Evolutionary conservation across 2,329 filamentous ascomycete genomes (phyloP), one percentile per base, ranked within the genome.

Genomic region (Phialophora macrospora): DNA sequence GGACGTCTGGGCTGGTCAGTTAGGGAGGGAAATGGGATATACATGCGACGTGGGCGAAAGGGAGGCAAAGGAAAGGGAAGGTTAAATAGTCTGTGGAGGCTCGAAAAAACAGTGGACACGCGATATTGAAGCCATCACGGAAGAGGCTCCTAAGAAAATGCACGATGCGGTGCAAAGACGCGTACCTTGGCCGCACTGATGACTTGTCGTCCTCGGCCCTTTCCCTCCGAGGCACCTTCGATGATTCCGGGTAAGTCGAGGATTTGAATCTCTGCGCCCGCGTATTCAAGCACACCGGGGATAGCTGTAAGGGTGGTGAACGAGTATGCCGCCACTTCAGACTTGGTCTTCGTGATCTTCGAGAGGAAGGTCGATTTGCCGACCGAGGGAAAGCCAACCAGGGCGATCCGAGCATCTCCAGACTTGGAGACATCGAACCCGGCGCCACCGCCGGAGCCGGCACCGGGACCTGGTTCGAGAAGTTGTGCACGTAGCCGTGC

Each of bases 341-440:
- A 97, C 75, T 92, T 93, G 46, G 96, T 99, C 81, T 97, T 98
- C 57, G 95, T 99, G 77, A 99, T 96, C 76, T 98, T 97, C 56
- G 93, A 97, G n/a, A 99, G 79, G 76, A 99, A 98, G 0, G 95
- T 99, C 2, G 95, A 99, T 82, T 99, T 99, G 77, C 95, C 95
- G 59, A 99, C 95, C 0, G 96, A 99, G 0, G 96, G 95, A 74
- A 99, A 99, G n/a, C 95, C 95, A 61, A 99, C 96, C 1, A 99
- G 87, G 1, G 96, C 93, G 80, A 99, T 98, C 74, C 95, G 88
- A 14, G 95, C 95, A 82, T 99, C 95, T 69, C 95, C 95, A 71
- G 90, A 94, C 80, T 99, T 99, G 77, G 90, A 95, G 49, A 99
- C 95, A 75, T 94, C 91, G 77, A 83, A 99, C 9, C 95, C 95